Base-by-base conservation (phyloP, 495 filamentous ascomycete genomes). In the Xylaria telfairii region DNA sequence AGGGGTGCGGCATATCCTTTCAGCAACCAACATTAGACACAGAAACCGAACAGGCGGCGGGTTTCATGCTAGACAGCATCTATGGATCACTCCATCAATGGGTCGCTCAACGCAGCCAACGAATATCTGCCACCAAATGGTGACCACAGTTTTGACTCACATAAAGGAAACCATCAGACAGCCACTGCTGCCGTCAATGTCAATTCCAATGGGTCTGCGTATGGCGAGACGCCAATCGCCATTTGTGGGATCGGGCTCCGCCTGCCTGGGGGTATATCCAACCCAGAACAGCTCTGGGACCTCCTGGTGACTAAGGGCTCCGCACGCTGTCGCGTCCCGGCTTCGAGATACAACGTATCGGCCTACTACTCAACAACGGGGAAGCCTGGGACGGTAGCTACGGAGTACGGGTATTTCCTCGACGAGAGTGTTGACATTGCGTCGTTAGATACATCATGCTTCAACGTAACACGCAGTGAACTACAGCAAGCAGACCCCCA, bases 171-270 rank as follows among this genome's bases (percentile, higher is more conserved):
- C n/a, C n/a, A n/a, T n/a, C n/a, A n/a, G n/a, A n/a, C n/a, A 37
- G 4, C 34, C 3, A 37, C 8, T 37, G 34, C 4, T 8, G 4
- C 34, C 34, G 4, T 8, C 8, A 37, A 37, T 37, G 34, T 3
- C 34, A 37, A 37, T 37, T 37, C 34, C 34, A 37, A 37, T 3
- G 34, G 34, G 34, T 37, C 34, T 37, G 34, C 34, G 34, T 37
- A 37, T 8, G 34, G 34, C 34, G 34, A 37, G 34, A 46, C 15
- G 44, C 61, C 61, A 3, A 49, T 64, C 2, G 61, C 61, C n/a
- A 49, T 64, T 6, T 64, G 61, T 15, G 61, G 61, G 4, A 64
- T 64, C 24, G 21, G 39, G 42, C 26, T n/a, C 5, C 61, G 61
- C 4, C 42, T 64, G 3, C 61, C 61, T 2, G 61, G 61, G 5